Conservation (phyloP, 441 rosid species). For the Capsella rubella region DNA sequence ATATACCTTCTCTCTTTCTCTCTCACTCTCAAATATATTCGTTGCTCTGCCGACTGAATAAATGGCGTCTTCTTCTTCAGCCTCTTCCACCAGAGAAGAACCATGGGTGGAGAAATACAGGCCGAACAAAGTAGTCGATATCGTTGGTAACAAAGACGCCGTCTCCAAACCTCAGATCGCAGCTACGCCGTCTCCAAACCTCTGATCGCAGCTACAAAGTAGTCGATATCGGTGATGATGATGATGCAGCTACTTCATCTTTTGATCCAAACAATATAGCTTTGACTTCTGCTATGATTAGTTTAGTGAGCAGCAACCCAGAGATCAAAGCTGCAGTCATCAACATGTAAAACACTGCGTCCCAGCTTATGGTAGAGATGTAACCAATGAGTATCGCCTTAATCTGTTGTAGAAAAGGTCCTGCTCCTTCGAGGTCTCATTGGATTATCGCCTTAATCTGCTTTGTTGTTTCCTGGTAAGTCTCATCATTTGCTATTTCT, state of each 20-base stretch:
- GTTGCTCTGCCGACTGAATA: no score
- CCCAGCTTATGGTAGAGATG: conserved; percentile 84
- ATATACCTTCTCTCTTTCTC: no score
- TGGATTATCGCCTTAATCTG: conserved; percentile 69
- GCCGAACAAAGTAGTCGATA: no score
- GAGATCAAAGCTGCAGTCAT: conserved; percentile 87
- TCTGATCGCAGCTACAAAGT: no score
- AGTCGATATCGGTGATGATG: conserved; percentile 7
- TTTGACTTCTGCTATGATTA: conserved; percentile 72
- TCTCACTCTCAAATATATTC: no score
- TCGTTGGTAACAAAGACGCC: no score
- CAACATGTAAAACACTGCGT: conserved; percentile 82
- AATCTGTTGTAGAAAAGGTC: conserved; percentile 73
- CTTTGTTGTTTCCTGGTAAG: conserved; percentile 82
- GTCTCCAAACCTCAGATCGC: no score
- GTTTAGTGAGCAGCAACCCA: conserved; percentile 80
- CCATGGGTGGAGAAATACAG: no score
- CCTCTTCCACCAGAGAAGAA: no score
- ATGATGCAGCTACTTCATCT: conserved; percentile 12
- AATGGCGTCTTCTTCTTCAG: no score
- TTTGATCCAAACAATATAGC: conserved; percentile 57
- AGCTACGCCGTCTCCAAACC: no score
- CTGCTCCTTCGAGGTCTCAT: conserved; percentile 57
- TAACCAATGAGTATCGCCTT: conserved; percentile 74
- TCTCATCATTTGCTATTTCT: not conserved